Evolutionary conservation across 2,329 filamentous ascomycete species (phyloP), one percentile per base, ranked within the genome.

Genomic region (Didymella pomorum): DNA sequence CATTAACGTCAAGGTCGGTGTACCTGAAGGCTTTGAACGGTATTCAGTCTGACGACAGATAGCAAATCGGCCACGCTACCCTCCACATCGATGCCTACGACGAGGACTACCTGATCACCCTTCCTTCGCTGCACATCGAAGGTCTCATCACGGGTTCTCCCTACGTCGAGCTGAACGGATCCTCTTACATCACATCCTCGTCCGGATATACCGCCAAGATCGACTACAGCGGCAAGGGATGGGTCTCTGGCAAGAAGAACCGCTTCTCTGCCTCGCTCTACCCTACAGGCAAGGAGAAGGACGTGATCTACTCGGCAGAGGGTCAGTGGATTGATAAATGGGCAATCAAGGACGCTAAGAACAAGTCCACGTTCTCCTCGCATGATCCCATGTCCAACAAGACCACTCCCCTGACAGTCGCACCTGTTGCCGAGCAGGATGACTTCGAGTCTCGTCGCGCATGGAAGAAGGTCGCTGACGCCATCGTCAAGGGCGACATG

Each of bases 211-310:
- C 92, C 4, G 86, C 92, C 64, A 93, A 92, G 80, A 91, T 98
- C 71, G 92, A 97, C 75, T 99, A 97, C 81, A 90, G 87, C 61
- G 93, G 94, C 71, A 94, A 92, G 76, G 94, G 94, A 57, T 99
- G 94, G 94, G 79, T 99, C 10, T 93, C 90, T 44, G 95, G 94
- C 66, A 96, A 96, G 84, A 97, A 97, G 82, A 98, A 98, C 81
- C 90, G 85, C 56, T 92, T 98, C 75, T 87, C 83, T 12, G 94
- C 93, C 14, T 83, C 83, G 23, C 76, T 98, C 56, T 93, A 90
- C 79, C 91, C 77, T 79, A 87, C 80, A 61, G 85, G 82, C 62
- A 87, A 79, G 78, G 92, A 89, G 78, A 90, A 89, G 78, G 89
- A 91, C 51, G 84, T 87, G 60, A 82, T 89, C 47, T 97, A 94